Conservation (phyloP, 768 basidiomycete species). For the Pseudohyphozyma bogoriensis region DNA sequence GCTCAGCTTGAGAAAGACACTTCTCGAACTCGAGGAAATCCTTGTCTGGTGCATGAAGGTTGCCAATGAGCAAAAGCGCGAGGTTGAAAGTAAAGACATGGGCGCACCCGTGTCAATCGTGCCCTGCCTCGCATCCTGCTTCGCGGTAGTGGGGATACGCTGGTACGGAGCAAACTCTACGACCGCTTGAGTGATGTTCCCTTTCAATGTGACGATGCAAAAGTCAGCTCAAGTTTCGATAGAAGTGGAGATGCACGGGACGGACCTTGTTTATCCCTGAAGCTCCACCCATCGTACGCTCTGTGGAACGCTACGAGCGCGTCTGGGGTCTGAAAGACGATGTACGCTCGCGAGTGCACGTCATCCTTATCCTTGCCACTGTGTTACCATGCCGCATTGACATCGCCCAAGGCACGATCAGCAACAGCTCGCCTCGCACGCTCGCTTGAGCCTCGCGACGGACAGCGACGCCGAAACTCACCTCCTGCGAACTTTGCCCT, state of each 20-base stretch:
- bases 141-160: slow-evolving; percentile 65
- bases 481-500: slow-evolving; percentile 24
- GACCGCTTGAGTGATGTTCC: slow-evolving; percentile 74
- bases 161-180: slow-evolving; percentile 93
- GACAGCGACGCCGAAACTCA: neutral
- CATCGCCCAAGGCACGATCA: no score
- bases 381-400: no score
- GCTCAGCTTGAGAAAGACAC: slow-evolving; percentile 50
- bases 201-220: slow-evolving; percentile 40
- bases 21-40: slow-evolving; percentile 53
- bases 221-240: neutral
- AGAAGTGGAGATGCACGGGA: neutral
- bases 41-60: slow-evolving; percentile 32
- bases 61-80: neutral
- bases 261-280: slow-evolving; percentile 81
- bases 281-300: slow-evolving; percentile 84
- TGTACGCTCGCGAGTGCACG: slow-evolving; percentile 77
- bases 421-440: neutral
- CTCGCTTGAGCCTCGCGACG: neutral
- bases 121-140: slow-evolving; percentile 65
- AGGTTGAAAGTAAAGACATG: no score
- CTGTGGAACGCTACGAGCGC: slow-evolving; percentile 61
- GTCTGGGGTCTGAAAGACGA: slow-evolving; percentile 72
- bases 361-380: slow-evolving; percentile 71
- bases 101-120: slow-evolving; percentile 77